Evolutionary conservation across 208 protist genomes (phyloP), one percentile per base, ranked within the genome.

Genomic region (Herpetomonas samuelpessoai): DNA sequence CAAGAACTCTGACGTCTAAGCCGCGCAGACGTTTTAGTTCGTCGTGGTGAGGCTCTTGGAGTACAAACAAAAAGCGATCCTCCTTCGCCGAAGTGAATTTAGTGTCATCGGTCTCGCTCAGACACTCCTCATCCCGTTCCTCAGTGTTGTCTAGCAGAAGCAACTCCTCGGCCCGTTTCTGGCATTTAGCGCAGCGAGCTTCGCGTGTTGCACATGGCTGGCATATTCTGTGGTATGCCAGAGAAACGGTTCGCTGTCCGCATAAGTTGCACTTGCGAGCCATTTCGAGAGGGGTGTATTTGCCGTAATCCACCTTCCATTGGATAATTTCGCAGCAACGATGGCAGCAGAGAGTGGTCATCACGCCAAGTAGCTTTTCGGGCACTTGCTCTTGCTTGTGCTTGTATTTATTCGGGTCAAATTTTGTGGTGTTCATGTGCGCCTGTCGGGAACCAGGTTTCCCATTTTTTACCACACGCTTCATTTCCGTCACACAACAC

Each of bases 251-350:
- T 41, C 65, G 76, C 27, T 73, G 27, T 1, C 59, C 41, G 65
- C 81, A 88, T 7, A 38, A 26, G 57, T 82, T 79, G 61, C 81
- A 88, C 59, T 77, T 84, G 3, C 62, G n/a, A 18, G 67, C 44
- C 24, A 41, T 51, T 35, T 80, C 66, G 25, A 84, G 63, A 3
- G 65, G 59, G 29, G 58, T 68, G 62, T 83, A 88, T 58, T 88
- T 88, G 9, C 81, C 81, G 28, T 83, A 88, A 21, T 82, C 66
- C 39, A 78, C 60, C 58, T 83, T 83, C 81, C 81, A 88, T 27
- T 82, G 61, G 18, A 88, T 59, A 31, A 84, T 81, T n/a, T 88
- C 77, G 48, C 65, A 76, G 67, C 81, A 88, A 19, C 74, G 68
- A 0, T 68, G 54, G 35, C 76, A 81, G 64, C 76, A 83, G 7